Percentiles rank a stretch among this genome's conserved stretches.
Evolutionary conservation across 345 rosid genomes (phyloP).

Genomic region (Microthlaspi erraticum): DNA sequence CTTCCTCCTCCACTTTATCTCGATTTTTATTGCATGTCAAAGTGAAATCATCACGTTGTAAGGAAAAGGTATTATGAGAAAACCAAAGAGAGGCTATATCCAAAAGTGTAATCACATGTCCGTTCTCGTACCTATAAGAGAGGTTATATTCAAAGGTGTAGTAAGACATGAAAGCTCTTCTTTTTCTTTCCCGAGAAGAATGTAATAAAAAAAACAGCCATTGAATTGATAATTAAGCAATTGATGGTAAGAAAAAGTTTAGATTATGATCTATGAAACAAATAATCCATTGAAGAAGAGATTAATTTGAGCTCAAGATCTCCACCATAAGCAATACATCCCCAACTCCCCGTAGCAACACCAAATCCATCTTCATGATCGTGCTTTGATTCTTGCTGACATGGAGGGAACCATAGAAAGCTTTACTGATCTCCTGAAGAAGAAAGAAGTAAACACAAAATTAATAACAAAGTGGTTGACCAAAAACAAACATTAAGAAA

Average conservation of each 20-base stretch:
- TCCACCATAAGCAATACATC: constrained; percentile 95
- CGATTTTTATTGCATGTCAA: too few species aligned
- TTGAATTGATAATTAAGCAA: not conserved
- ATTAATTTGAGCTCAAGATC: constrained; percentile 78
- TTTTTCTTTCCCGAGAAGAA: constrained; percentile 59
- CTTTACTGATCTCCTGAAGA: constrained; percentile 71
- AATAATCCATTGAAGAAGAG: constrained; percentile 91
- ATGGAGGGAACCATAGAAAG: constrained; percentile 76
- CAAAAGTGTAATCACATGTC: too few species aligned
- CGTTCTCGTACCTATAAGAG: too few species aligned
- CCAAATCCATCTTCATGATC: constrained; percentile 55
- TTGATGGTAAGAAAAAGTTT: not conserved
- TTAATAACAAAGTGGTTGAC: too few species aligned
- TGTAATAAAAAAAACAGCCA: not conserved
- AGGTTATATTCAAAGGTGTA: constrained; percentile 57
- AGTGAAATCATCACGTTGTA: too few species aligned
- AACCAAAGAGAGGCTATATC: too few species aligned
- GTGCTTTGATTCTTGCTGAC: constrained; percentile 44
- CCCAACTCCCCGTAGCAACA: constrained; percentile 92
- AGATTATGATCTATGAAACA: constrained; percentile 69
- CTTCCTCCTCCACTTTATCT: too few species aligned
- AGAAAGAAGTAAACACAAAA: too few species aligned
- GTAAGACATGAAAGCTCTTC: constrained; percentile 67
- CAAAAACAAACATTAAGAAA: too few species aligned
- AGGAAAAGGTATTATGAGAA: too few species aligned